phyloP scores from a whole-genome alignment of 495 filamentous ascomycete genomes.

The Patellaria atrata region DNA sequence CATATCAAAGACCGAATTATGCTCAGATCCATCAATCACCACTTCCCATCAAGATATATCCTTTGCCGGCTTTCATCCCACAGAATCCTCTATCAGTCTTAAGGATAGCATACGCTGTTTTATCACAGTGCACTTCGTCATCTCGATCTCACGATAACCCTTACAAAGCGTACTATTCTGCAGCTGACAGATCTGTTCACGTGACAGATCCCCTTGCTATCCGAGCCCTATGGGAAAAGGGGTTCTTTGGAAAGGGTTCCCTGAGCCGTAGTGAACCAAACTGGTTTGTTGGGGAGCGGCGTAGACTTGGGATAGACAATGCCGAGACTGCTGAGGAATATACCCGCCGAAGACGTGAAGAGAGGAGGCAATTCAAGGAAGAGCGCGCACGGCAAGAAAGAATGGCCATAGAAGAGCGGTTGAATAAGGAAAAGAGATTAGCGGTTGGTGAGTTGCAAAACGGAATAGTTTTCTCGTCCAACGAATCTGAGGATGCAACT shows the following conservation, averaged over 20 bases:
- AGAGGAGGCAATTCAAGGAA: conserved; percentile 72
- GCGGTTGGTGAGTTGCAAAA: no score
- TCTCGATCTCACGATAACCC: conserved; percentile 39
- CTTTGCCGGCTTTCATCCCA: conserved; percentile 73
- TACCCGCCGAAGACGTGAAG: conserved; percentile 61
- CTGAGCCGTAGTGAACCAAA: conserved; percentile 87
- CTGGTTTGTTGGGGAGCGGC: conserved; percentile 76
- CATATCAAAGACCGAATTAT: conserved; percentile 49
- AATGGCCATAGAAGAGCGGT: conserved; percentile 59
- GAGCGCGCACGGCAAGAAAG: conserved; percentile 76
- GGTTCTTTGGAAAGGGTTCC: conserved; percentile 89
- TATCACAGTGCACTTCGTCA: conserved; percentile 39
- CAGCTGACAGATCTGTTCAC: conserved; percentile 68
- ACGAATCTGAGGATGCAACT: not conserved
- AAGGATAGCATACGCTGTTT: conserved; percentile 58
- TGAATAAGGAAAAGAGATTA: conserved; percentile 42
- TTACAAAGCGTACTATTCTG: conserved; percentile 62
- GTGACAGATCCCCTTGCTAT: conserved; percentile 62
- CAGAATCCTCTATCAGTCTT: conserved; percentile 84
- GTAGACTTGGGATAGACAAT: conserved; percentile 46
- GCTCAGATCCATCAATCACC: conserved; percentile 61
- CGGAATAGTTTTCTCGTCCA: not conserved
- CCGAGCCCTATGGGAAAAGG: conserved; percentile 78
- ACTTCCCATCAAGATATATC: conserved; percentile 63
- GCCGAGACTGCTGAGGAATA: conserved; percentile 59